These are phyloP conservation scores for Zizania palustris DNA, from an alignment of 202 grass and related monocot species.

Conservation along the genomic window DNA sequence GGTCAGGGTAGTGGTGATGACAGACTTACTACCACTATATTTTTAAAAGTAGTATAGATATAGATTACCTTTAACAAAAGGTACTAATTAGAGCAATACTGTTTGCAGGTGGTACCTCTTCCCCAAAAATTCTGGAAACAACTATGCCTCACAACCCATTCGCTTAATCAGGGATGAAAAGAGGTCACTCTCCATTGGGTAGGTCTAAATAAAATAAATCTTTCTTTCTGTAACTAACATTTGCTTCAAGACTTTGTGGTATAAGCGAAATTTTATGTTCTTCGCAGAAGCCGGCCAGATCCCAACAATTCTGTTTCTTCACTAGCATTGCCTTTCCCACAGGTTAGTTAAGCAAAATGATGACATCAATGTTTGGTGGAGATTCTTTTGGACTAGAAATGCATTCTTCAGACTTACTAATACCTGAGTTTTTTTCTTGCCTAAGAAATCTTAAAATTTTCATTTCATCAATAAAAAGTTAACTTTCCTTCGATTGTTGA, in stretches of 20 bases:
- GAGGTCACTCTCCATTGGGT: constrained; percentile 69
- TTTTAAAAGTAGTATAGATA: too few species aligned
- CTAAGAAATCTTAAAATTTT: not conserved
- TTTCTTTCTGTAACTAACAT: constrained; percentile 15
- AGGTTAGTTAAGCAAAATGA: constrained; percentile 52
- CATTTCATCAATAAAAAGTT: not conserved
- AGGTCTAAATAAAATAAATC: constrained; percentile 25
- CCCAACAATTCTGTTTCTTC: constrained; percentile 43
- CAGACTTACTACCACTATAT: too few species aligned
- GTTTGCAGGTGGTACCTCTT: constrained; percentile 82
- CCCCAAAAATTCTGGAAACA: constrained; percentile 47
- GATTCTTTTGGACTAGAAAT: not conserved
- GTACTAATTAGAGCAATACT: constrained; percentile 27
- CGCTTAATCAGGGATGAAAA: constrained; percentile 79
- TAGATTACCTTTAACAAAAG: not conserved
- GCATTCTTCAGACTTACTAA: not conserved
- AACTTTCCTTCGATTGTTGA: constrained; percentile 29
- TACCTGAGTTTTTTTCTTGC: not conserved
- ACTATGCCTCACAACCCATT: constrained; percentile 53
- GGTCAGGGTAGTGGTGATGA: too few species aligned
- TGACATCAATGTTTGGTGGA: not conserved
- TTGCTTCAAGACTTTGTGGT: not conserved
- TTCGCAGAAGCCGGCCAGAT: constrained; percentile 56
- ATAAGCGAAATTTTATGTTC: constrained; percentile 30
- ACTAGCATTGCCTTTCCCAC: constrained; percentile 57